Base-by-base conservation (phyloP, 2,329 filamentous ascomycete species). In the Emmonsia crescens region DNA sequence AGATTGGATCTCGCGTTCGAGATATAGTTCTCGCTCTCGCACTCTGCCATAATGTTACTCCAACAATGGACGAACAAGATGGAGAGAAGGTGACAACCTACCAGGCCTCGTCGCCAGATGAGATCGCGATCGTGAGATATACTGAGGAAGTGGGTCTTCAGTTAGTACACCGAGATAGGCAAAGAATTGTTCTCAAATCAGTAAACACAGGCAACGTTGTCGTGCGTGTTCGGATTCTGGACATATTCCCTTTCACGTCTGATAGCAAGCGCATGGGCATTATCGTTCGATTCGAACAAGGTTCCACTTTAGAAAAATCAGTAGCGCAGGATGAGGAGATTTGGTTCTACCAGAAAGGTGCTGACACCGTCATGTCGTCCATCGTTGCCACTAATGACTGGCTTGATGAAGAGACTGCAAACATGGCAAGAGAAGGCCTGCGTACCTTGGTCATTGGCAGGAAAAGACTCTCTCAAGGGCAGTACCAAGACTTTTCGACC, bases 201-300 rank as follows among this genome's bases (percentile, higher is more conserved):
- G 85, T 88, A 1, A 85, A 88, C 60, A 89, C 85, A 3, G 86
- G 88, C 24, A 83, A 87, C 58, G 78, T 84, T 0, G 88, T 94
- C 2, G 90, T 99, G 31, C 87, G 87, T 29, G 93, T 96, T 31
- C 86, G 87, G 61, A 95, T 99, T 57, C 81, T 97, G 3, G 93
- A 97, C 52, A 86, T 97, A 2, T 99, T 99, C 69, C 95, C 95
- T 0, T 99, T 99, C 73, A 99, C 94, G 0, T 96, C 92, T 0
- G 94, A 97, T 66, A 93, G 93, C 67, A 99, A 99, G 76, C 86
- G 94, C 59, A 99, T 99, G 94, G 94, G 95, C 10, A 93, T 99
- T 63, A 87, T 99, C 64, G 90, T 96, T 24, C 88, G 92, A 67
- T 96, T 97, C 70, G 81, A 86, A 33, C 83, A 87, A 16, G 79